Percentiles rank a stretch among this genome's conserved stretches.
Conservation (phyloP, 306 rosid genomes). For the Cicer judaicum region DNA sequence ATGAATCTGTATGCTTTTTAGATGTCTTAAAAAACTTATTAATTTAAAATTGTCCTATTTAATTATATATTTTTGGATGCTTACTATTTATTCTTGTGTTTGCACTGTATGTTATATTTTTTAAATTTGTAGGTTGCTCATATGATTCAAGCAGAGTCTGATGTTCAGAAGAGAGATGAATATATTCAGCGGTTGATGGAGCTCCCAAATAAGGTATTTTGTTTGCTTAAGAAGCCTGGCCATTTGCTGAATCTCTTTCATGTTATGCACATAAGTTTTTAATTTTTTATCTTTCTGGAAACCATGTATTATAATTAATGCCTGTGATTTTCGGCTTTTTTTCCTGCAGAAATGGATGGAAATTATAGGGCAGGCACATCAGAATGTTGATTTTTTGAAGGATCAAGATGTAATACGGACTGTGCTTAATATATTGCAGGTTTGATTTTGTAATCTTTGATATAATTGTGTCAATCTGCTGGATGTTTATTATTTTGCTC, state of each 20-base stretch:
- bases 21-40: slow-evolving; percentile 3
- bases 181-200: slow-evolving; percentile 87
- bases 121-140: slow-evolving; percentile 70
- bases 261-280: neutral
- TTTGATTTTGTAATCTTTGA: slow-evolving; percentile 31
- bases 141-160: slow-evolving; percentile 97
- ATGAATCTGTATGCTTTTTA: slow-evolving; percentile 78
- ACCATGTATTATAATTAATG: neutral
- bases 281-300: neutral
- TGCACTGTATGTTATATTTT: slow-evolving; percentile 2
- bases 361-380: slow-evolving; percentile 92
- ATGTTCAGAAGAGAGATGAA: slow-evolving; percentile 87
- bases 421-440: slow-evolving; percentile 96
- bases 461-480: neutral
- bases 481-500: slow-evolving; percentile 14
- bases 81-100: neutral
- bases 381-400: slow-evolving; percentile 83
- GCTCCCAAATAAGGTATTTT: slow-evolving; percentile 86
- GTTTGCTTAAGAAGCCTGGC: slow-evolving; percentile 26
- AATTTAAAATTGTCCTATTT: neutral
- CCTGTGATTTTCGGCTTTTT: neutral
- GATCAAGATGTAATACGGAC: slow-evolving; percentile 90
- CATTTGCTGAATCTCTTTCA: neutral
- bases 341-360: slow-evolving; percentile 86
- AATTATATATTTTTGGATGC: neutral